Conservation (phyloP, 352 stramenopile species). For the Halophytophthora batemanensis region DNA sequence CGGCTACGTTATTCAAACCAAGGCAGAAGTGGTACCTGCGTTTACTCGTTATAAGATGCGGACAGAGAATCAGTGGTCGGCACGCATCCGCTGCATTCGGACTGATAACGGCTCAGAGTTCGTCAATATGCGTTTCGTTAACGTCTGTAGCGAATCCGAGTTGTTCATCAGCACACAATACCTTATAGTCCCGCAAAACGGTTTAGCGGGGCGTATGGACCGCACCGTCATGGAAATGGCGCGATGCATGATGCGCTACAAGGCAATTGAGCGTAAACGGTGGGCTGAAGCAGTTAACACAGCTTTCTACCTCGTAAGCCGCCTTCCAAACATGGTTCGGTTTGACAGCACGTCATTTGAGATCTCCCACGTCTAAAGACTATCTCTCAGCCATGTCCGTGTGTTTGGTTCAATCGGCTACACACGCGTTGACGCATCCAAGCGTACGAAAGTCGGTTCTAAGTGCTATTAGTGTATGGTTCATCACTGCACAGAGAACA, state of each 20-base stretch:
- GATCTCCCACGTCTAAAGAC: slow-evolving; percentile 12
- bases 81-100: slow-evolving; percentile 11
- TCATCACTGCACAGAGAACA: slow-evolving; percentile 15
- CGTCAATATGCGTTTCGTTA: slow-evolving; percentile 17
- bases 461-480: slow-evolving; percentile 27
- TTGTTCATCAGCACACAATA: too few relatives aligned
- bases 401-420: slow-evolving; percentile 30
- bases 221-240: slow-evolving; percentile 25
- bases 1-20: slow-evolving; percentile 27
- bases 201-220: slow-evolving; percentile 19
- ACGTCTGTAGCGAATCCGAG: slow-evolving; percentile 4
- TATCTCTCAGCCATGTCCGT: slow-evolving; percentile 10
- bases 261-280: slow-evolving; percentile 17
- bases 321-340: neutral
- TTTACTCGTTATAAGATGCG: slow-evolving; percentile 11
- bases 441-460: slow-evolving; percentile 20
- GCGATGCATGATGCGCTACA: slow-evolving; percentile 26
- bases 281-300: slow-evolving; percentile 31
- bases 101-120: slow-evolving; percentile 33
- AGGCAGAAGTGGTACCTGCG: slow-evolving; percentile 13
- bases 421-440: slow-evolving; percentile 20
- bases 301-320: slow-evolving; percentile 25
- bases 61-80: slow-evolving; percentile 18
- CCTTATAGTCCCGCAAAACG: slow-evolving; percentile 20
- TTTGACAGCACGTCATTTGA: slow-evolving; percentile 18